phyloP scores from a whole-genome alignment of 768 basidiomycete genomes.

The Hericium erinaceus region DNA sequence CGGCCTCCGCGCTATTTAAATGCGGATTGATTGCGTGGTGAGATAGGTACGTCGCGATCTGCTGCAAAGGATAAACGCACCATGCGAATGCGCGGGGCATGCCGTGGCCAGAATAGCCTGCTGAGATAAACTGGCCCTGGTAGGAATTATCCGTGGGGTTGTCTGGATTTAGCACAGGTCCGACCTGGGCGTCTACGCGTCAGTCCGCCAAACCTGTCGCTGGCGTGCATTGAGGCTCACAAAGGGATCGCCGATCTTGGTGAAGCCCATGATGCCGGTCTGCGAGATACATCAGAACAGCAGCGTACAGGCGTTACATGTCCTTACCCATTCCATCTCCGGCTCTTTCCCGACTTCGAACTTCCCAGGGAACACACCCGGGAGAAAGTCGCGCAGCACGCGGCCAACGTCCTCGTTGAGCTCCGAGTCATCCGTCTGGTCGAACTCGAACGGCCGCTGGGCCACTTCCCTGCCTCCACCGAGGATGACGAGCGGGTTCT shows the following conservation, averaged over 20 bases:
- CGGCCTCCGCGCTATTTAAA: constrained; percentile 44
- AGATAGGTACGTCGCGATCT: neutral
- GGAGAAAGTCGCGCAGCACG: constrained; percentile 50
- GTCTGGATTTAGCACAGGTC: constrained; percentile 37
- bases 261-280: constrained; percentile 83
- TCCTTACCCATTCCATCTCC: constrained; percentile 75
- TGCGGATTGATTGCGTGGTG: neutral
- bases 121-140: constrained; percentile 60
- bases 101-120: constrained; percentile 70
- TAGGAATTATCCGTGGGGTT: constrained; percentile 17
- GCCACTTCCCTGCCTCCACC: constrained; percentile 55
- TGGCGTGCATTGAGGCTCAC: constrained; percentile 31
- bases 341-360: constrained; percentile 41
- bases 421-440: constrained; percentile 48
- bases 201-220: neutral
- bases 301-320: neutral
- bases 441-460: constrained; percentile 37
- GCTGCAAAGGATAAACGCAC: constrained; percentile 26
- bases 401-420: constrained; percentile 39
- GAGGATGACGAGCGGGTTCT: constrained; percentile 54
- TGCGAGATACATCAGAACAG: constrained; percentile 19
- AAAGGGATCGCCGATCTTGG: constrained; percentile 52
- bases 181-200: constrained; percentile 35
- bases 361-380: constrained; percentile 43
- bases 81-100: constrained; percentile 73